Percentiles rank a stretch among this genome's conserved stretches.
phyloP scores from a whole-genome alignment of 2,329 filamentous ascomycete genomes.

The Talaromyces sp. region DNA sequence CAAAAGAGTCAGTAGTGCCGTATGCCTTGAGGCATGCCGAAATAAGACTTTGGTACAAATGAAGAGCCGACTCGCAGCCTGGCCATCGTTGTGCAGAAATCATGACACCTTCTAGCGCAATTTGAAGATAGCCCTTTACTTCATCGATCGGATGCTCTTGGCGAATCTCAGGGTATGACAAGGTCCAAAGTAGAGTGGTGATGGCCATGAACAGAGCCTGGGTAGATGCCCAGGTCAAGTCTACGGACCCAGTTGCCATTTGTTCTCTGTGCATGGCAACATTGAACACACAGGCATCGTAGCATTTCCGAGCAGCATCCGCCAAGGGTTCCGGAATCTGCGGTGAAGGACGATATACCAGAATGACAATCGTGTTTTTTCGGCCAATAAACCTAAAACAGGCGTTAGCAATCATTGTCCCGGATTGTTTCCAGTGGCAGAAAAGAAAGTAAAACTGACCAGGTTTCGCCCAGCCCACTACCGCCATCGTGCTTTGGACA shows the following conservation, averaged over 20 bases:
- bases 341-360: constrained; percentile 84
- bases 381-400: constrained; percentile 54
- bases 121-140: constrained; percentile 67
- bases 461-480: constrained; percentile 69
- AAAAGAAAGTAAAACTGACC: constrained; percentile 50
- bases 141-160: constrained; percentile 66
- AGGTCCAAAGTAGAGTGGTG: constrained; percentile 85
- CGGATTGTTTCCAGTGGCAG: neutral
- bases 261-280: constrained; percentile 76
- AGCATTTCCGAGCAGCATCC: constrained; percentile 74
- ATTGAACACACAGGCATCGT: constrained; percentile 74
- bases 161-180: constrained; percentile 81
- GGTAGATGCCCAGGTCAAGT: constrained; percentile 91
- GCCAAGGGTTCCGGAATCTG: constrained; percentile 82
- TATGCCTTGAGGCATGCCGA: constrained; percentile 85
- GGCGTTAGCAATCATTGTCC: neutral
- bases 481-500: constrained; percentile 67
- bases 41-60: constrained; percentile 82
- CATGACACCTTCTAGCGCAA: constrained; percentile 72
- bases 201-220: constrained; percentile 85
- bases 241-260: constrained; percentile 68
- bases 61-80: constrained; percentile 74
- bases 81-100: constrained; percentile 86
- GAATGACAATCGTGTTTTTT: constrained; percentile 83
- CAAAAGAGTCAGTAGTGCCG: constrained; percentile 55